Conservation (phyloP, 331 rosid genomes). For the Malus hybrid region DNA sequence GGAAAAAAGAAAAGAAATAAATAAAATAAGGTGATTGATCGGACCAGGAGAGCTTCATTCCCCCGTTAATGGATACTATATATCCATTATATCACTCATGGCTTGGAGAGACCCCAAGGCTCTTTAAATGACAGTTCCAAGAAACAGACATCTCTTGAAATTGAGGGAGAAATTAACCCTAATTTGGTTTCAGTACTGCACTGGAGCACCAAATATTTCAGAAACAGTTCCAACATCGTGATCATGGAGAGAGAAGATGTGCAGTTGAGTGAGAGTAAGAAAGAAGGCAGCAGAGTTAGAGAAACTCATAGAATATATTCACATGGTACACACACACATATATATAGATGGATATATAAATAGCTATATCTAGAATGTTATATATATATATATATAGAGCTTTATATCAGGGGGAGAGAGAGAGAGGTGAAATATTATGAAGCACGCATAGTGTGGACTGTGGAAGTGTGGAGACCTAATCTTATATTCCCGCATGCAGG, state of each 20-base stretch:
- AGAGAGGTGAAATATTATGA: conserved; percentile 25
- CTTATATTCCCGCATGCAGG: conserved; percentile 76
- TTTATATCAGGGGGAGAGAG: background rate
- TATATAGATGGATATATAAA: no score
- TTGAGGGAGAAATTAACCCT: background rate
- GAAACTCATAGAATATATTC: background rate
- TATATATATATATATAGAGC: background rate
- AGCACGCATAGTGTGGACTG: conserved; percentile 44
- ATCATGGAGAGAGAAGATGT: background rate
- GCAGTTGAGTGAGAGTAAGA: background rate
- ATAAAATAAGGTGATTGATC: conserved; percentile 11
- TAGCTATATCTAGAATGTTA: no score
- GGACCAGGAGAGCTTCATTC: conserved; percentile 86
- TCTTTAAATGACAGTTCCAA: conserved; percentile 16
- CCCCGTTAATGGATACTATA: conserved; percentile 25
- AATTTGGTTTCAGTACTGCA: conserved; percentile 2
- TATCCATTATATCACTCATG: background rate
- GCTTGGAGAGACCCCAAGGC: conserved; percentile 1
- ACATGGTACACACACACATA: background rate
- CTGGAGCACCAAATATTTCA: background rate
- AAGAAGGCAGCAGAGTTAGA: background rate
- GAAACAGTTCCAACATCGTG: conserved; percentile 2
- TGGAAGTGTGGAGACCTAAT: background rate
- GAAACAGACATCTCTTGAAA: conserved; percentile 3
- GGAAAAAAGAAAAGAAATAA: background rate